Base-by-base conservation (phyloP, 441 rosid genomes). In the Gossypium aridum region DNA sequence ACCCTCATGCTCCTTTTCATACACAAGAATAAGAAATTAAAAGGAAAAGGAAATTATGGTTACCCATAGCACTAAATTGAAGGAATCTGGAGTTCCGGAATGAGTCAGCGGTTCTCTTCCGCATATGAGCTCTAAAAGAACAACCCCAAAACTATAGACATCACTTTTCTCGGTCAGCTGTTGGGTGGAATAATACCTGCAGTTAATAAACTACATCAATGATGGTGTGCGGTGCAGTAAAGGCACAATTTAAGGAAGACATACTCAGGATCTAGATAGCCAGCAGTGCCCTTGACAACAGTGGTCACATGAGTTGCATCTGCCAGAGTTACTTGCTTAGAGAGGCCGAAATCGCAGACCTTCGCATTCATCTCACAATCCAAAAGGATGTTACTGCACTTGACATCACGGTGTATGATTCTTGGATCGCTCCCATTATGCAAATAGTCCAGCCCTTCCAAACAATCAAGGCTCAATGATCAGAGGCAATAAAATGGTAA, bases 241-340 rank as follows among this genome's bases (percentile, higher is more conserved):
- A 20, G 9, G 34, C 28, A 39, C 22, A 20, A 20, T 49, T 57
- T 17, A 45, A 31, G 16, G 5, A 20, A 20, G 22, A 20, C 88
- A 69, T 85, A 92, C 99, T 94, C 97, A 39, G 98, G 99, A 65
- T 94, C 99, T 16, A 94, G 94, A 85, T 94, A 94, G 61, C 99
- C 99, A 4, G 97, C 97, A 3, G 99, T 91, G 81, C 97, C 97
- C 83, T 92, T 94, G 70, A 94, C 99, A 68, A 90, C 91, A 16
- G 99, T 94, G 63, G 97, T 92, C 28, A 94, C 86, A 79, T 94
- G 99, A 53, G 91, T 89, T 75, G 93, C 97, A 70, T 94, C 94
- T 71, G 89, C 84, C 76, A 82, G 92, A 82, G 83, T 81, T 60
- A 94, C 88, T 78, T 94, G 97, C 88, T 94, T 92, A 28, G 99